A percentile compares a stretch with the other conserved stretches of the same genome.
These are phyloP conservation scores for Phaeophleospora eucalypticola DNA, from an alignment of 2,329 filamentous ascomycete genomes.

Conservation along the genomic window DNA sequence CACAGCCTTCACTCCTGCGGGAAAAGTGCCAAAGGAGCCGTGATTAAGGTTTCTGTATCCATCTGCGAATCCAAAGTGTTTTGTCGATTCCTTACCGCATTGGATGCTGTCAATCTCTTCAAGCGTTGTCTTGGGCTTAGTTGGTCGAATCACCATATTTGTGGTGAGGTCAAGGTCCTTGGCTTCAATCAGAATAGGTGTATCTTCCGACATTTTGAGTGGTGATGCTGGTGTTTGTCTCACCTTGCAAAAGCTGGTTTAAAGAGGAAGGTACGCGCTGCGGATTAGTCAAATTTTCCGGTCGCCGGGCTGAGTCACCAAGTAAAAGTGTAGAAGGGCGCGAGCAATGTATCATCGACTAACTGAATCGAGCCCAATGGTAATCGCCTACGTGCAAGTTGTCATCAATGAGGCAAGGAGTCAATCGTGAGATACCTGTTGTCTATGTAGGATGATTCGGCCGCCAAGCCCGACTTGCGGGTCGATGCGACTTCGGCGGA, in stretches of 20 bases:
- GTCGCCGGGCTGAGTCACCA: too few relatives aligned
- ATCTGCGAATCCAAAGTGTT: conserved; percentile 66
- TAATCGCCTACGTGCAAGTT: too few relatives aligned
- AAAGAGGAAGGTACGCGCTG: not conserved
- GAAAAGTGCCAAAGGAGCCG: conserved; percentile 77
- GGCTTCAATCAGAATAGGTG: not conserved
- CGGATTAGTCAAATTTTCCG: not conserved
- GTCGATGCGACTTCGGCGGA: too few relatives aligned
- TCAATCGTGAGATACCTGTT: too few relatives aligned
- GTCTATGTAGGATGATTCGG: too few relatives aligned
- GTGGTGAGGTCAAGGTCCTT: not conserved
- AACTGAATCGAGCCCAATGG: too few relatives aligned
- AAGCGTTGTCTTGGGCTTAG: conserved; percentile 1
- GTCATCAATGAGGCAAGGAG: too few relatives aligned
- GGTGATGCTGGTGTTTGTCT: not conserved
- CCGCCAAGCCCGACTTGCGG: too few relatives aligned
- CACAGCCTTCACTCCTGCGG: conserved; percentile 55
- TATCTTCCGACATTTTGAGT: not conserved
- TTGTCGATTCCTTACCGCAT: conserved; percentile 44
- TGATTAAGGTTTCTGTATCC: conserved; percentile 74
- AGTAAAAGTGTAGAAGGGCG: too few relatives aligned
- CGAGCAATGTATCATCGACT: too few relatives aligned
- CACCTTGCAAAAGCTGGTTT: not conserved
- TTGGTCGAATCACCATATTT: not conserved
- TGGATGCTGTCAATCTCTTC: conserved; percentile 20